Percentiles rank a stretch among this genome's conserved stretches.
Conservation (phyloP, 345 rosid genomes). For the Citrus unshiu region DNA sequence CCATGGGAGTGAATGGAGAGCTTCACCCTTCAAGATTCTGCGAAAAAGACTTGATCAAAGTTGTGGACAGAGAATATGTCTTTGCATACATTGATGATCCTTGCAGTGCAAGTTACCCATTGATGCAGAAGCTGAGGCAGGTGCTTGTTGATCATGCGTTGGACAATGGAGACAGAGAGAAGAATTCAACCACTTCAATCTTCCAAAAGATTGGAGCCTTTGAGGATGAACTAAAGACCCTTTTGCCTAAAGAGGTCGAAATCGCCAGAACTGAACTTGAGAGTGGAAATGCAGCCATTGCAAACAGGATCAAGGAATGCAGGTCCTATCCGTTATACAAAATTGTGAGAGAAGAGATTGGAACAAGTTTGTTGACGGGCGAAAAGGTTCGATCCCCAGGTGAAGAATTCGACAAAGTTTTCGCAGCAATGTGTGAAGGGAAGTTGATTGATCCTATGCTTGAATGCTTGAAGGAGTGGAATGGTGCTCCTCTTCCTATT, state of each 20-base stretch:
- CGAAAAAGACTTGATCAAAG: constrained; percentile 56
- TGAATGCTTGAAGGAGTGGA: constrained; percentile 72
- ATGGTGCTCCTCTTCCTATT: constrained; percentile 69
- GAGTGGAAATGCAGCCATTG: constrained; percentile 42
- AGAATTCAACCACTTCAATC: constrained; percentile 43
- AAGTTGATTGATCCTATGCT: constrained; percentile 62
- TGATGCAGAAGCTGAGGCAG: constrained; percentile 60
- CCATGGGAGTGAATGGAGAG: constrained; percentile 49
- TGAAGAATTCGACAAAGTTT: constrained; percentile 69
- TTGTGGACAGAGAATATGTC: constrained; percentile 51
- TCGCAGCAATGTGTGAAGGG: constrained; percentile 60
- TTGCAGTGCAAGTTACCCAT: constrained; percentile 53
- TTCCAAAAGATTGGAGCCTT: constrained; percentile 62
- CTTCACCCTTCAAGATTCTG: constrained; percentile 69
- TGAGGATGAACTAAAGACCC: constrained; percentile 51
- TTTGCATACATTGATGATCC: constrained; percentile 66
- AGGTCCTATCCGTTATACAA: constrained; percentile 73
- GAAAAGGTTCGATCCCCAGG: constrained; percentile 65
- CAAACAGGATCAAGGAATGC: constrained; percentile 64
- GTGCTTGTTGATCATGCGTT: constrained; percentile 65
- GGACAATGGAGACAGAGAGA: constrained; percentile 52
- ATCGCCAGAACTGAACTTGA: constrained; percentile 45
- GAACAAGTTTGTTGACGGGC: constrained; percentile 54
- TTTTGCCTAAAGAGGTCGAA: constrained; percentile 61
- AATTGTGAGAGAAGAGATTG: constrained; percentile 56